Evolutionary conservation across 1,139 yeast species (phyloP).

Genomic region (Candida gigantensis): DNA sequence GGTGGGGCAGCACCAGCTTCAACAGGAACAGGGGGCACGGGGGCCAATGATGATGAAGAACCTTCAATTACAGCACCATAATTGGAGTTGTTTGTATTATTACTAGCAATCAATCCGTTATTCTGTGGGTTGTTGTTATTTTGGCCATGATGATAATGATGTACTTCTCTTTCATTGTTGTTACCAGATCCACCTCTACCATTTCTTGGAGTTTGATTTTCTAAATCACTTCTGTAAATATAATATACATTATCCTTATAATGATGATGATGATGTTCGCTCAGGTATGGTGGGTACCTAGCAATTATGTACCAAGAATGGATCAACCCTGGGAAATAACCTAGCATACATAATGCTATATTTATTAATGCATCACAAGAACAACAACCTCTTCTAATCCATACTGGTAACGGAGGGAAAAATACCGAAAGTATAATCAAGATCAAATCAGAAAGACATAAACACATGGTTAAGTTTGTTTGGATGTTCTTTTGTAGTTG

Average conservation of each 20-base stretch:
- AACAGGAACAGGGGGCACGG: conserved; percentile 2
- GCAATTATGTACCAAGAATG: conserved; percentile 68
- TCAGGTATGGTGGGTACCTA: conserved; percentile 41
- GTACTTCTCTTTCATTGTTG: conserved; percentile 12
- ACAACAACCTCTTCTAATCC: conserved; percentile 67
- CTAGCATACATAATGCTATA: conserved; percentile 56
- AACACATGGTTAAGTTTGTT: conserved; percentile 19
- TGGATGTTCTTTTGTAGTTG: no score
- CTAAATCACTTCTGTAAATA: conserved; percentile 35
- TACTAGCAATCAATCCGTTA: conserved; percentile 14
- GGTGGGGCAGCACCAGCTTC: conserved; percentile 26
- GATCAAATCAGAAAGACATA: conserved; percentile 48
- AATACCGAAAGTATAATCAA: conserved; percentile 61
- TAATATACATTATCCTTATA: conserved; percentile 33
- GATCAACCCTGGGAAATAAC: conserved; percentile 69
- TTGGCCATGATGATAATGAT: conserved; percentile 20
- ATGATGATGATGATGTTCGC: conserved; percentile 2
- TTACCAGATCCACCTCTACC: conserved; percentile 5
- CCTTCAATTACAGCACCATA: conserved; percentile 32
- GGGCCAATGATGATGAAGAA: conserved; percentile 12
- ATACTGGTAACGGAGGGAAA: conserved; percentile 73
- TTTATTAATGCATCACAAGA: conserved; percentile 63
- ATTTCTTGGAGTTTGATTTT: conserved; percentile 26
- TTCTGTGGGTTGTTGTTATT: conserved; percentile 1
- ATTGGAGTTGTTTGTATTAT: conserved; percentile 14